Conservation (phyloP, 306 rosid genomes). For the barrel medic (Medicago truncatula) region DNA sequence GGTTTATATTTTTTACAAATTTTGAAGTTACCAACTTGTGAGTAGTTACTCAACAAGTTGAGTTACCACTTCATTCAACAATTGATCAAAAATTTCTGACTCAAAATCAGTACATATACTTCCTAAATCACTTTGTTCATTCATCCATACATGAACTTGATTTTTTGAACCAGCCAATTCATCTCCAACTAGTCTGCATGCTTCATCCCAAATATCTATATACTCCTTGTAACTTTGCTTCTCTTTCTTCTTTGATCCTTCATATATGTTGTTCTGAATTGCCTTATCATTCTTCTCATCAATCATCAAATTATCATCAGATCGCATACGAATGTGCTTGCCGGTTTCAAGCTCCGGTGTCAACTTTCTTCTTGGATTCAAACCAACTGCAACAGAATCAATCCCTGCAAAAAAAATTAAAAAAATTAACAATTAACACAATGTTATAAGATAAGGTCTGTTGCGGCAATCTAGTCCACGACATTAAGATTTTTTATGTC, state of each 20-base stretch:
- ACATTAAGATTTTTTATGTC: background rate
- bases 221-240: background rate
- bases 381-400: constrained; percentile 24
- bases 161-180: constrained; percentile 55
- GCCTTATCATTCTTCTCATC: constrained; percentile 48
- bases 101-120: constrained; percentile 59
- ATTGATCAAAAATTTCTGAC: constrained; percentile 52
- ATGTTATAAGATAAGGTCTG: background rate
- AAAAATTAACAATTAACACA: background rate
- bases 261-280: constrained; percentile 35
- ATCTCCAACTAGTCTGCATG: constrained; percentile 52
- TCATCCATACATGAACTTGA: constrained; percentile 44
- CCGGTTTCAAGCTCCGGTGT: constrained; percentile 56
- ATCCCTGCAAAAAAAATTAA: constrained; percentile 9
- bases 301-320: constrained; percentile 49
- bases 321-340: constrained; percentile 37
- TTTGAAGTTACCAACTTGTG: constrained; percentile 27
- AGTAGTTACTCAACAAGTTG: constrained; percentile 43
- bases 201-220: constrained; percentile 45
- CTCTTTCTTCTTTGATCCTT: constrained; percentile 46
- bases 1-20: constrained; percentile 27
- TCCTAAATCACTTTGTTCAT: constrained; percentile 48
- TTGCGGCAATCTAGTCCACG: background rate
- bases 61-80: constrained; percentile 63
- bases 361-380: constrained; percentile 62